Percentiles rank a stretch among this genome's conserved stretches.
Conservation (phyloP, 2,329 filamentous ascomycete species). For the Botrytis galanthina region DNA sequence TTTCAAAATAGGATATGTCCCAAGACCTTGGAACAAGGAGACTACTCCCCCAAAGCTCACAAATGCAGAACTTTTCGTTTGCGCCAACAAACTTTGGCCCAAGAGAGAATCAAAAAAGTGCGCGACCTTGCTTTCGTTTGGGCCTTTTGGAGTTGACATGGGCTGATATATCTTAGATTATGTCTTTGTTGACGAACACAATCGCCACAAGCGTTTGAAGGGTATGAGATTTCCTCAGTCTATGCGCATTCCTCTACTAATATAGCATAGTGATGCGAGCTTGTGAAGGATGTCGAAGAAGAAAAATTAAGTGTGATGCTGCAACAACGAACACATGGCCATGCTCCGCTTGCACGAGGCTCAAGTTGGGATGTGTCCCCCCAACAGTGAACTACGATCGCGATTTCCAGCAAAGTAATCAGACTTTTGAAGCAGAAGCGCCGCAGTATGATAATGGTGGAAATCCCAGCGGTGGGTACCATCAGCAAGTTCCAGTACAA, state of each 20-base stretch:
- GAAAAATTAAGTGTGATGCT: slow-evolving; percentile 98
- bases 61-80: slow-evolving; percentile 76
- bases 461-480: slow-evolving; percentile 47
- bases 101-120: slow-evolving; percentile 82
- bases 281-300: slow-evolving; percentile 88
- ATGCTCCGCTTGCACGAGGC: slow-evolving; percentile 85
- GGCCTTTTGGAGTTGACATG: slow-evolving; percentile 10
- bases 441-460: slow-evolving; percentile 46
- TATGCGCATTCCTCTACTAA: slow-evolving; percentile 26
- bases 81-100: slow-evolving; percentile 62
- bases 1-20: slow-evolving; percentile 49
- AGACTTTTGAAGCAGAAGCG: slow-evolving; percentile 51
- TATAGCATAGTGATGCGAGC: slow-evolving; percentile 83
- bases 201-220: slow-evolving; percentile 94
- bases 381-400: slow-evolving; percentile 49
- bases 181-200: slow-evolving; percentile 98
- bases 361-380: slow-evolving; percentile 91
- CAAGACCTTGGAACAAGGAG: slow-evolving; percentile 60
- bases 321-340: slow-evolving; percentile 98
- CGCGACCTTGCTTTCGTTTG: slow-evolving; percentile 40
- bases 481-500: slow-evolving; percentile 55
- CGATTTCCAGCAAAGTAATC: slow-evolving; percentile 33
- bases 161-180: slow-evolving; percentile 65
- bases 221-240: slow-evolving; percentile 51
- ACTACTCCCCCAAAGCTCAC: slow-evolving; percentile 63